Evolutionary conservation across 345 rosid species (phyloP).

Genomic region (Brassica napus): Da-Ae NC_063446.1:18335001-18335500

Average conservation of each 20-base stretch:
- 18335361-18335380: constrained; percentile 73
- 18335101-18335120: constrained; percentile 81
- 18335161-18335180: constrained; percentile 84
- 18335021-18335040: constrained; percentile 62
- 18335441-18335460: constrained; percentile 76
- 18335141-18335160: constrained; percentile 99
- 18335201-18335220: constrained; percentile 93
- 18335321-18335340: constrained; percentile 88
- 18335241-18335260: neutral
- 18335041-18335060: constrained; percentile 83
- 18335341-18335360: constrained; percentile 91
- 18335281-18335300: constrained; percentile 86
- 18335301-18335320: constrained; percentile 91
- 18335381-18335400: constrained; percentile 63
- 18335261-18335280: neutral
- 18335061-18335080: constrained; percentile 85
- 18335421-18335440: constrained; percentile 72
- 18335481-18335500: neutral
- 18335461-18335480: neutral
- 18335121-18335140: constrained; percentile 95
- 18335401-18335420: constrained; percentile 70
- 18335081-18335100: constrained; percentile 68
- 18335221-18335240: constrained; percentile 55
- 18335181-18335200: constrained; percentile 82
- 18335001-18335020: constrained; percentile 60